phyloP scores from a whole-genome alignment of 2,329 filamentous ascomycete species.

The Penicillium sp. region DNA sequence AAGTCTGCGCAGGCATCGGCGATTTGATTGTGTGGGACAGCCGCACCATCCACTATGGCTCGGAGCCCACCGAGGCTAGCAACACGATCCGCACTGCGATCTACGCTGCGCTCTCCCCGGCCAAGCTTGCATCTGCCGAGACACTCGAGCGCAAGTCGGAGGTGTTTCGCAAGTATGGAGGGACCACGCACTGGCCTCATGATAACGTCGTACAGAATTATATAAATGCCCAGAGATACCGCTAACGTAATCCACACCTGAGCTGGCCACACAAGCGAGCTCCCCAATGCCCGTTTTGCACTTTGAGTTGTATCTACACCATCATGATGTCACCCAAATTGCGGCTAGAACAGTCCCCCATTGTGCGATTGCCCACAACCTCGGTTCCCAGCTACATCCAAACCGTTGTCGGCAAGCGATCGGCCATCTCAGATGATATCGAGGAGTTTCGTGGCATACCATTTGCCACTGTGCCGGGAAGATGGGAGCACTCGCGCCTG shows the following conservation, averaged over 20 bases:
- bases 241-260: no score
- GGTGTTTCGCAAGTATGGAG: conserved; percentile 24
- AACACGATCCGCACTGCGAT: conserved; percentile 18
- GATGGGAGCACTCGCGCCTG: not conserved
- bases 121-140: conserved; percentile 18
- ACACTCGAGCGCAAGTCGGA: conserved; percentile 23
- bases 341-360: no score
- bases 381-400: not conserved
- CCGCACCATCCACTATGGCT: conserved; percentile 37
- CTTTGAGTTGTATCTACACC: no score
- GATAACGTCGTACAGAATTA: conserved; percentile 38
- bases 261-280: no score
- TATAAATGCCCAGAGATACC: no score
- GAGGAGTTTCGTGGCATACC: conserved; percentile 3
- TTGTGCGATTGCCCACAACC: no score
- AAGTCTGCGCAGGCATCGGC: conserved; percentile 40
- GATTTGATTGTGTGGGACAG: conserved; percentile 47
- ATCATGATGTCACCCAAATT: no score
- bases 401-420: not conserved
- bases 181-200: conserved; percentile 37
- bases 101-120: conserved; percentile 24
- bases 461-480: not conserved
- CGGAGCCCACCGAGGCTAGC: conserved; percentile 5
- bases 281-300: no score
- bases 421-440: not conserved